These are phyloP conservation scores for Didymella lethalis DNA, from an alignment of 2,329 filamentous ascomycete species.

Conservation along the genomic window DNA sequence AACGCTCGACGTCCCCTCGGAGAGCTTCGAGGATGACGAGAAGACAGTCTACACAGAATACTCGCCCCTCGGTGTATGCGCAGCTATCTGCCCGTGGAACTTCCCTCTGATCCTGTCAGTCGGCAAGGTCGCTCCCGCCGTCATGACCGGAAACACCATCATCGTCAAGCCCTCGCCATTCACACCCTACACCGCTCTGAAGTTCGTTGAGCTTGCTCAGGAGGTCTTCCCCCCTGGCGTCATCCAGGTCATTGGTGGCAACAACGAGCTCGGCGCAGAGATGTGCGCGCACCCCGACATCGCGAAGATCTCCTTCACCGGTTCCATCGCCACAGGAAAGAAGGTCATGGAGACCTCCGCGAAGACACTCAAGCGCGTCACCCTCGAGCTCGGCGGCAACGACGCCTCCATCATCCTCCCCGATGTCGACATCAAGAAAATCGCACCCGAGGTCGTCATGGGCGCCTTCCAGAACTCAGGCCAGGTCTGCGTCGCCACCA, in stretches of 20 bases:
- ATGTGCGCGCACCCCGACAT: conserved; percentile 67
- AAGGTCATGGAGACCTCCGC: conserved; percentile 65
- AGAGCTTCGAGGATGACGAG: conserved; percentile 55
- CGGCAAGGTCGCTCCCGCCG: conserved; percentile 64
- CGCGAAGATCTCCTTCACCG: conserved; percentile 70
- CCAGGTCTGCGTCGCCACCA: conserved; percentile 54
- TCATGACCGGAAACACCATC: conserved; percentile 65
- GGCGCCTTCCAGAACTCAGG: conserved; percentile 65
- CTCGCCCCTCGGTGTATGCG: conserved; percentile 58
- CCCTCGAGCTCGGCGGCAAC: conserved; percentile 69
- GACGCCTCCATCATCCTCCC: conserved; percentile 67
- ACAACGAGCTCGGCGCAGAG: conserved; percentile 66
- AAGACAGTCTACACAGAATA: conserved; percentile 58
- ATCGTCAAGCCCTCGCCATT: conserved; percentile 66
- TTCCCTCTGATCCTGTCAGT: conserved; percentile 62
- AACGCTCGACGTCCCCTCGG: conserved; percentile 46
- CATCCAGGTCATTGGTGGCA: conserved; percentile 67
- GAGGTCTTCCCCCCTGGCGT: conserved; percentile 68
- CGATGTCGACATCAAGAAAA: conserved; percentile 64
- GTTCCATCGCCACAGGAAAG: conserved; percentile 67
- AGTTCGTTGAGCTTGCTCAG: conserved; percentile 66
- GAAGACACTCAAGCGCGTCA: conserved; percentile 67
- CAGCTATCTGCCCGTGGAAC: conserved; percentile 55
- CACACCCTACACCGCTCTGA: conserved; percentile 66
- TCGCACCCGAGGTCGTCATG: conserved; percentile 59